Evolutionary conservation across 192 early-diverging fungal genomes (phyloP).

Genomic region (Coemansia sp.): DNA sequence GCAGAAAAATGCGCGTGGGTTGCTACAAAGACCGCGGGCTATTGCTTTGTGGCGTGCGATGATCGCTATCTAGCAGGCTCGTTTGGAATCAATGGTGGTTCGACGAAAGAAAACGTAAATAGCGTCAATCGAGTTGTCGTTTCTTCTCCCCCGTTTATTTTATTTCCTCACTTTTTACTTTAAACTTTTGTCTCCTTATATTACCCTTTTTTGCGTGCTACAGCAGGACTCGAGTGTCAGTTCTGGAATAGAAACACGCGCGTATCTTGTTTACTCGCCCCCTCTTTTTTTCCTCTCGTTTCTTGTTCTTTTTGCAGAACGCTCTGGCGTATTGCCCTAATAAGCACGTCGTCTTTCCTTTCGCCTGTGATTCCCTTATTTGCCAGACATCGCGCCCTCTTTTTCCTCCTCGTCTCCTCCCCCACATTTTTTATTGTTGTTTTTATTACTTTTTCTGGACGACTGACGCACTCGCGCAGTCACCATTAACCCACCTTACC

Average conservation of each 20-base stretch:
- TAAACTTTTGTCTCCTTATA: too few relatives aligned
- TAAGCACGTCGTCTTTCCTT: too few relatives aligned
- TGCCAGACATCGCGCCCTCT: background rate
- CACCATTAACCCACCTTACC: background rate
- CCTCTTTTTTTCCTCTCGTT: background rate
- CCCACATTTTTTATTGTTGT: background rate
- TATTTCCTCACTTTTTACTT: background rate
- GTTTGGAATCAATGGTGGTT: too few relatives aligned
- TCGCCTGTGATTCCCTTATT: too few relatives aligned
- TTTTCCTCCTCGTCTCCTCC: too few relatives aligned
- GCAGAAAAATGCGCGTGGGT: background rate
- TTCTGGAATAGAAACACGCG: background rate
- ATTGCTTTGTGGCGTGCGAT: constrained; percentile 8
- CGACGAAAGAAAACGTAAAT: background rate
- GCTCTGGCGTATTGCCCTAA: background rate
- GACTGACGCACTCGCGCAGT: background rate
- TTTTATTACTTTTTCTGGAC: background rate
- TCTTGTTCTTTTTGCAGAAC: too few relatives aligned
- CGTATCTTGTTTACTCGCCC: background rate
- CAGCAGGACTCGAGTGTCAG: background rate
- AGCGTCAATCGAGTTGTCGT: background rate
- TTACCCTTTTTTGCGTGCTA: background rate
- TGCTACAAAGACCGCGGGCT: background rate
- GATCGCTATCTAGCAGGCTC: constrained; percentile 4
- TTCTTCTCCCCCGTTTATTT: background rate